phyloP scores from a whole-genome alignment of 768 basidiomycete species.

The Leccinum barrowsii region DNA sequence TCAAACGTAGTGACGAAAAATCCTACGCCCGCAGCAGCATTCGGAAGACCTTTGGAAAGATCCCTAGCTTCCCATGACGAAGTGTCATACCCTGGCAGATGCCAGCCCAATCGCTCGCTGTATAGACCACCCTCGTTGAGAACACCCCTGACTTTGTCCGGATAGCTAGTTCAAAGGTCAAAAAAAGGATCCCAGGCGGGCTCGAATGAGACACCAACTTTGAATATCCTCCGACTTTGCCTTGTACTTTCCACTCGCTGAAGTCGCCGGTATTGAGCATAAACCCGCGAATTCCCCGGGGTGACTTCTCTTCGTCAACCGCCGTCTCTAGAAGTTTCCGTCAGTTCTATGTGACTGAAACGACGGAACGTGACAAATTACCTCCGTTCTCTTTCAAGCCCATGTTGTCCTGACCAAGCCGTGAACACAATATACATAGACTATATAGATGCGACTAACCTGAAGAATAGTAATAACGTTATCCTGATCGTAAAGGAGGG shows the following conservation, averaged over 20 bases:
- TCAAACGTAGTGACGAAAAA: slow-evolving; percentile 79
- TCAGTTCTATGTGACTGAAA: slow-evolving; percentile 1
- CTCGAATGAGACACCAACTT: slow-evolving; percentile 37
- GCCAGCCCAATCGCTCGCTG: slow-evolving; percentile 72
- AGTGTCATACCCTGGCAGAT: slow-evolving; percentile 67
- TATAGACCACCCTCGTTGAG: slow-evolving; percentile 72
- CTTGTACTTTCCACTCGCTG: slow-evolving; percentile 67
- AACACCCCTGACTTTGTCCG: slow-evolving; percentile 66
- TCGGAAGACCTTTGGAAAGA: slow-evolving; percentile 56
- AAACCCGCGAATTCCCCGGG: slow-evolving; percentile 78
- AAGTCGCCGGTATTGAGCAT: slow-evolving; percentile 60
- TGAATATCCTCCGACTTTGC: slow-evolving; percentile 69
- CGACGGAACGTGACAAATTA: slow-evolving; percentile 17
- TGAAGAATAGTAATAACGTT: slow-evolving; percentile 80
- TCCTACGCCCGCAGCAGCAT: slow-evolving; percentile 62
- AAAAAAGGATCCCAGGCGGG: background rate
- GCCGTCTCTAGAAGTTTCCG: slow-evolving; percentile 29
- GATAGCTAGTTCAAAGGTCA: slow-evolving; percentile 47
- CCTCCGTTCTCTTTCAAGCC: slow-evolving; percentile 65
- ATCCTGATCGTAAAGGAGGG: slow-evolving; percentile 49
- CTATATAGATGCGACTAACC: slow-evolving; percentile 35
- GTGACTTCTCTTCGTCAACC: slow-evolving; percentile 60
- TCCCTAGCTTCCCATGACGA: slow-evolving; percentile 57
- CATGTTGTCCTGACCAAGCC: slow-evolving; percentile 63
- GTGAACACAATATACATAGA: background rate